Evolutionary conservation across 192 early-diverging fungal genomes (phyloP).

Genomic region (Piromyces finnis): DNA sequence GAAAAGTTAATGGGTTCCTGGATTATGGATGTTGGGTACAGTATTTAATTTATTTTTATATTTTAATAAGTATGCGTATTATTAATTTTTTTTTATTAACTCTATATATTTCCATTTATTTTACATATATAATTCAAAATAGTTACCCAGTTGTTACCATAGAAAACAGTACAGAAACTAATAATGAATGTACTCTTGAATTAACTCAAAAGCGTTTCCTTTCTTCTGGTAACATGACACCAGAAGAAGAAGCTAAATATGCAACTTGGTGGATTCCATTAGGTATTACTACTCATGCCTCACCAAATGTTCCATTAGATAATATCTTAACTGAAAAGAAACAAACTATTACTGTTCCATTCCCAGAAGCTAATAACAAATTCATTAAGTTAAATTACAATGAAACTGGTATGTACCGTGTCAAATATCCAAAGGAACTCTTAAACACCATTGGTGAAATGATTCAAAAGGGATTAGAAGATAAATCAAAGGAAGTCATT

Average conservation of each 20-base stretch:
- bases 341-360: background rate
- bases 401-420: slow-evolving; percentile 72
- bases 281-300: slow-evolving; percentile 13
- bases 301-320: background rate
- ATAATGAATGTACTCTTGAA: slow-evolving; percentile 27
- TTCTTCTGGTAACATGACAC: slow-evolving; percentile 50
- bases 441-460: slow-evolving; percentile 10
- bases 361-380: background rate
- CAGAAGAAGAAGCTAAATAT: slow-evolving; percentile 46
- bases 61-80: no score
- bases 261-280: slow-evolving; percentile 82
- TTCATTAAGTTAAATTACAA: slow-evolving; percentile 73
- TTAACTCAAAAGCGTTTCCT: slow-evolving; percentile 72
- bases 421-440: slow-evolving; percentile 23
- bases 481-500: background rate
- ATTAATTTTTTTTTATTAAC: no score
- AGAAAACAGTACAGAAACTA: slow-evolving; percentile 19
- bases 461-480: slow-evolving; percentile 11
- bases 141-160: slow-evolving; percentile 50
- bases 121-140: background rate
- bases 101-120: no score
- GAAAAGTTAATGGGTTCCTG: slow-evolving; percentile 68
- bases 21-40: slow-evolving; percentile 51
- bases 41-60: no score
- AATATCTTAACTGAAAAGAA: background rate